These are phyloP conservation scores for Zymoseptoria crescenta DNA, from an alignment of 2,329 filamentous ascomycete species.

Conservation along the genomic window DNA sequence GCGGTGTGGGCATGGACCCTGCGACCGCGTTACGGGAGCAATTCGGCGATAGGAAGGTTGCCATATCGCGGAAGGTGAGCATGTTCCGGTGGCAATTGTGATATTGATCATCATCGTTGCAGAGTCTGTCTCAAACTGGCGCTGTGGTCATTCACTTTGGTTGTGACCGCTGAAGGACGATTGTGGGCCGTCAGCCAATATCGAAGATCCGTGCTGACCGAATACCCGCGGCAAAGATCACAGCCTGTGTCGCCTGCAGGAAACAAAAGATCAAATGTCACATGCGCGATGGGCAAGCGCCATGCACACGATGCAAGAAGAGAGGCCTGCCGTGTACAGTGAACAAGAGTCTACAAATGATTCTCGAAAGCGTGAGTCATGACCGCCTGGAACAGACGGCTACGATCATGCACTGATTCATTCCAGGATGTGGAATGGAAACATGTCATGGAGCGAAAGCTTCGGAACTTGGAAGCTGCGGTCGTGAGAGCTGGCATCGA, in stretches of 20 bases:
- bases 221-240: slow-evolving; percentile 18
- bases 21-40: slow-evolving; percentile 11
- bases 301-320: slow-evolving; percentile 36
- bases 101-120: background rate
- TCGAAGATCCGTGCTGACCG: background rate
- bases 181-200: slow-evolving; percentile 22
- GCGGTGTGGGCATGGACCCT: background rate
- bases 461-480: slow-evolving; percentile 31
- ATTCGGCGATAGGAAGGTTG: slow-evolving; percentile 14
- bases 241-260: slow-evolving; percentile 35
- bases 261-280: slow-evolving; percentile 40
- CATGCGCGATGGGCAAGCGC: slow-evolving; percentile 32
- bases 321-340: slow-evolving; percentile 35
- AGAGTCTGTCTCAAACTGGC: background rate
- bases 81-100: background rate
- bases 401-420: background rate
- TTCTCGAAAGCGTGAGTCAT: slow-evolving; percentile 29
- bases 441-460: slow-evolving; percentile 30
- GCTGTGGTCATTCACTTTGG: background rate
- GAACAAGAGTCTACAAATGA: slow-evolving; percentile 36
- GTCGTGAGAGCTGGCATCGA: slow-evolving; percentile 24
- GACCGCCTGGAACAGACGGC: background rate
- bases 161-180: background rate
- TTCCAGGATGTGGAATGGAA: slow-evolving; percentile 35
- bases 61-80: background rate